These are phyloP conservation scores for Vigna reflexopilosa DNA, from an alignment of 306 rosid genomes.

Conservation along the genomic window DNA sequence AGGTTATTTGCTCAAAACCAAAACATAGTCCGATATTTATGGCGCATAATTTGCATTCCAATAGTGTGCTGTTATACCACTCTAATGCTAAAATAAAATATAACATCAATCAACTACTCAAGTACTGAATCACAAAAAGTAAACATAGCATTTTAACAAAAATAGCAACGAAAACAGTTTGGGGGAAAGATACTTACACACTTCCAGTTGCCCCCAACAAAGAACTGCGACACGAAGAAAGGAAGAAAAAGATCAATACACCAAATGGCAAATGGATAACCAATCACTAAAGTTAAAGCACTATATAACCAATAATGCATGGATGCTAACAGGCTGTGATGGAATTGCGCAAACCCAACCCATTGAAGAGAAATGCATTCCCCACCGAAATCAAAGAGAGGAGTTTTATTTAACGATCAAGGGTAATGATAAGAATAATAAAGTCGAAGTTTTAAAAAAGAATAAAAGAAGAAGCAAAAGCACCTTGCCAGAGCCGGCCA, in stretches of 20 bases:
- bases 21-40: not conserved
- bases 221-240: slow-evolving; percentile 69
- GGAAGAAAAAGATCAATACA: slow-evolving; percentile 24
- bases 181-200: slow-evolving; percentile 70
- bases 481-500: slow-evolving; percentile 97
- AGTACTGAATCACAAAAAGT: slow-evolving; percentile 5
- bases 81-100: not conserved
- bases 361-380: slow-evolving; percentile 24
- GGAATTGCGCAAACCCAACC: slow-evolving; percentile 3
- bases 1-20: slow-evolving; percentile 23
- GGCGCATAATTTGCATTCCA: slow-evolving; percentile 18
- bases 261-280: not conserved
- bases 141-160: slow-evolving; percentile 21
- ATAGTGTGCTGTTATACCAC: not conserved
- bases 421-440: not conserved
- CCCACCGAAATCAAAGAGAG: slow-evolving; percentile 11
- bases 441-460: not conserved
- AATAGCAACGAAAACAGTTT: not conserved
- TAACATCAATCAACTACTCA: not conserved
- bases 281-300: not conserved
- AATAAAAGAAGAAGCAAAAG: not conserved
- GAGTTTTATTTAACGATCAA: slow-evolving; percentile 7
- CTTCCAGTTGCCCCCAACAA: slow-evolving; percentile 99
- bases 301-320: not conserved
- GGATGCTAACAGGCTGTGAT: not conserved